A percentile compares a stretch with the other conserved stretches of the same genome.
Conservation (phyloP, 257 asterid genomes). For the Fraxinus cuspidata region DNA sequence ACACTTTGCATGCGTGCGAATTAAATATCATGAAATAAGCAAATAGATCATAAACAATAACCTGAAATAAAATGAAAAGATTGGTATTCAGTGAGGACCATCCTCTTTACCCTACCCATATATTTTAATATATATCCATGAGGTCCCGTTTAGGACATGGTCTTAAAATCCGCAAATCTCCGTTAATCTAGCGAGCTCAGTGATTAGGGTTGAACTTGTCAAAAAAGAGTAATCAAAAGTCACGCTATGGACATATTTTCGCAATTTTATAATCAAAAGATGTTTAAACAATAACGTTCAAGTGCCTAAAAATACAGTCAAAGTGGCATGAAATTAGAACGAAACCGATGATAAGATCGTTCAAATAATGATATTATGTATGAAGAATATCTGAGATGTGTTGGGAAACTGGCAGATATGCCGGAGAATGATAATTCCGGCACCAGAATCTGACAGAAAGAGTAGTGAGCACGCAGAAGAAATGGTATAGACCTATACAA, state of each 20-base stretch:
- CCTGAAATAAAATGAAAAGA: not conserved
- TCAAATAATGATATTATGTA: not conserved
- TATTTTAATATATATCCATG: not conserved
- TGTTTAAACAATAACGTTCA: not conserved
- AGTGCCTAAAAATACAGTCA: not conserved
- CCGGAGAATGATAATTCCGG: not conserved
- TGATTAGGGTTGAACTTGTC: not conserved
- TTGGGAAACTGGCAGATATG: not conserved
- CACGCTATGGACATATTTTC: not conserved
- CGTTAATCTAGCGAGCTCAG: not conserved
- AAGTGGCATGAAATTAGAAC: not conserved
- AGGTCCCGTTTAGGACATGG: conserved; percentile 1
- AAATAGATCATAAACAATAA: conserved; percentile 1
- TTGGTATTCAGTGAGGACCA: conserved; percentile 10
- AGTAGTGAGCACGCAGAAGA: conserved; percentile 4
- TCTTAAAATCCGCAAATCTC: conserved; percentile 5
- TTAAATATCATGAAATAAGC: not conserved
- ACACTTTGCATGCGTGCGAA: not conserved
- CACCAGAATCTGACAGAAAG: not conserved
- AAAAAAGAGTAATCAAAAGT: conserved; percentile 2
- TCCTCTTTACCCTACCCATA: conserved; percentile 1
- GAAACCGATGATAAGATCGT: not conserved
- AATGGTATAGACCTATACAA: not conserved
- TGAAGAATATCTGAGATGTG: not conserved
- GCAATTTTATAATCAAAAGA: not conserved